These are phyloP conservation scores for Aspergillus quadrilineatus DNA, from an alignment of 2,329 filamentous ascomycete species.

Conservation along the genomic window DNA sequence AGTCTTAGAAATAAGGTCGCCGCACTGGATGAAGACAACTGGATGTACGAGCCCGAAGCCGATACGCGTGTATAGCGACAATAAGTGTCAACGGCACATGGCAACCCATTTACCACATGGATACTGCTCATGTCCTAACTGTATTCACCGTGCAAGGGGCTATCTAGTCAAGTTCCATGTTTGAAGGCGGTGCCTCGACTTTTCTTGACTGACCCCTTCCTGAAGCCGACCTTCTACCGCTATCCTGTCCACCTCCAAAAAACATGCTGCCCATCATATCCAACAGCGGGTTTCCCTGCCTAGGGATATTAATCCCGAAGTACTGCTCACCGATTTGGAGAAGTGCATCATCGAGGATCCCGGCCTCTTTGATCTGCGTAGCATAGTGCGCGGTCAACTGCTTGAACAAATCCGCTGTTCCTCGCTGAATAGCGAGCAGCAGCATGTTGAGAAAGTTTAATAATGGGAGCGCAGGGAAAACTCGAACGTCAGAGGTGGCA, in stretches of 20 bases:
- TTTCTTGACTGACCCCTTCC: conserved; percentile 42
- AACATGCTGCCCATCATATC: conserved; percentile 99
- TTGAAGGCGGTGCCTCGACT: conserved; percentile 47
- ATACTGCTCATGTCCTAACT: not conserved
- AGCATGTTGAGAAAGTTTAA: conserved; percentile 90
- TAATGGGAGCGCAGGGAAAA: conserved; percentile 89
- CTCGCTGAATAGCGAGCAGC: conserved; percentile 78
- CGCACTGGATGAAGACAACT: conserved; percentile 76
- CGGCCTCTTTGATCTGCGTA: conserved; percentile 71
- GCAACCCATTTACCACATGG: not conserved
- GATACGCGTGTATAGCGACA: conserved; percentile 46
- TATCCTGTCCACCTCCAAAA: conserved; percentile 65
- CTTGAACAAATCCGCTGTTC: conserved; percentile 72
- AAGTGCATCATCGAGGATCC: conserved; percentile 76
- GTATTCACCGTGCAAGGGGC: not conserved
- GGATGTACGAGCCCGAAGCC: conserved; percentile 81
- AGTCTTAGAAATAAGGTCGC: conserved; percentile 72
- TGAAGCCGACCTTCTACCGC: conserved; percentile 36
- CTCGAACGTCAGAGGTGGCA: conserved; percentile 67
- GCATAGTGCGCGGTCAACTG: conserved; percentile 81
- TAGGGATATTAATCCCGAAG: conserved; percentile 84
- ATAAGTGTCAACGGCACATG: conserved; percentile 16
- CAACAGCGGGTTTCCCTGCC: conserved; percentile 87
- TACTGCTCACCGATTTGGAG: conserved; percentile 94
- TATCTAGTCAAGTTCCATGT: conserved; percentile 46